Evolutionary conservation across 2,329 filamentous ascomycete species (phyloP).

Genomic region (Plectosphaerella cucumerina): DNA sequence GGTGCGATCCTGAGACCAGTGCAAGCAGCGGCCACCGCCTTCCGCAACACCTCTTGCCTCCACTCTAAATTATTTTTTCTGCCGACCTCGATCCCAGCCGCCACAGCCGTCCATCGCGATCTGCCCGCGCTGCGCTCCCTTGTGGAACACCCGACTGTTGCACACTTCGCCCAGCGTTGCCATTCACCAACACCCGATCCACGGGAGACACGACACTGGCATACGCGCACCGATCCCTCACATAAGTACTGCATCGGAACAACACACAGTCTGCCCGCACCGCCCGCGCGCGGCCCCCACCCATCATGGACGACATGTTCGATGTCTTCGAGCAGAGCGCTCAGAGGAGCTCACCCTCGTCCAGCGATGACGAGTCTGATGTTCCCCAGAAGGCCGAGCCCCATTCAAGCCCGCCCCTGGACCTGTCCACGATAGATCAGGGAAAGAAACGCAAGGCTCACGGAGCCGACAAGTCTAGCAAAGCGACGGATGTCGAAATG

Average conservation of each 20-base stretch:
- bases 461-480: slow-evolving; percentile 61
- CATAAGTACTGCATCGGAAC: not conserved
- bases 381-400: not conserved
- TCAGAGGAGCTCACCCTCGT: slow-evolving; percentile 30
- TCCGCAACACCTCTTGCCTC: not conserved
- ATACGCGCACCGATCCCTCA: no score
- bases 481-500: slow-evolving; percentile 34
- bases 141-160: no score
- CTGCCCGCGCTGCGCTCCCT: no score
- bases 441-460: slow-evolving; percentile 86
- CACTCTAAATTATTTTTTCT: slow-evolving; percentile 2
- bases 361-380: slow-evolving; percentile 38
- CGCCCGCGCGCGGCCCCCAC: no score
- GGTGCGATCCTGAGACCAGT: not conserved
- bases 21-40: not conserved
- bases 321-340: slow-evolving; percentile 73
- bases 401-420: no score
- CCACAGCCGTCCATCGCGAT: not conserved
- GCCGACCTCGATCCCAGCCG: not conserved
- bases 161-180: no score
- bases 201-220: not conserved
- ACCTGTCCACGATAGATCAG: slow-evolving; percentile 36
- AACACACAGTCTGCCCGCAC: no score
- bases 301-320: slow-evolving; percentile 71
- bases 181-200: no score